Conservation (phyloP, 1,139 yeast species). For the Wickerhamomyces sp. region DNA sequence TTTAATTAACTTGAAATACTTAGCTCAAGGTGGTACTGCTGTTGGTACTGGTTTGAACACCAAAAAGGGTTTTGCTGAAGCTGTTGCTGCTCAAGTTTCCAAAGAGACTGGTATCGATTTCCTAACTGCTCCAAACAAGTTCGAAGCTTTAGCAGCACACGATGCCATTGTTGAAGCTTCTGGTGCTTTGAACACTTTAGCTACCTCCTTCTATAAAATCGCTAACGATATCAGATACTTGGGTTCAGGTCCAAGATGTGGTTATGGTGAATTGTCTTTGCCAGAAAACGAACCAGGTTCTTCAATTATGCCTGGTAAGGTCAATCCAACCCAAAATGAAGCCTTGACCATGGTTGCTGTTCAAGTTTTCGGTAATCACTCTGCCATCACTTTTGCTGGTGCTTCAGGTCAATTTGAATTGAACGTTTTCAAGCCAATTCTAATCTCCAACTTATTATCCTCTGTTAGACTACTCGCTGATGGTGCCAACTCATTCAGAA, state of each 20-base stretch:
- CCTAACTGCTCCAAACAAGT: conserved; percentile 95
- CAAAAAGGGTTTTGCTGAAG: conserved; percentile 78
- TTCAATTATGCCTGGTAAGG: conserved; percentile 99
- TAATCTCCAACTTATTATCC: conserved; percentile 84
- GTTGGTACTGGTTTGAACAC: conserved; percentile 99
- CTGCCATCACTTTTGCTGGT: conserved; percentile 94
- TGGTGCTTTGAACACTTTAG: conserved; percentile 94
- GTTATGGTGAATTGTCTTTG: conserved; percentile 90
- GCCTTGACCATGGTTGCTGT: conserved; percentile 98
- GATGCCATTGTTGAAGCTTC: conserved; percentile 97
- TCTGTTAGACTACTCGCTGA: conserved; percentile 88
- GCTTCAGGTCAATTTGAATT: conserved; percentile 98
- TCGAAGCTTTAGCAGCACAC: conserved; percentile 98
- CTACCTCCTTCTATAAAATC: conserved; percentile 88
- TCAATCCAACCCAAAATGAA: conserved; percentile 98
- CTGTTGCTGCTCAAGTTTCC: conserved; percentile 66
- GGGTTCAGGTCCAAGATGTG: conserved; percentile 99
- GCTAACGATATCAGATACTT: conserved; percentile 97
- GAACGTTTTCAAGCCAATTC: conserved; percentile 95
- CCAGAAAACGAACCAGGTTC: conserved; percentile 99
- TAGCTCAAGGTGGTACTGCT: conserved; percentile 99
- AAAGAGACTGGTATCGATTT: conserved; percentile 84
- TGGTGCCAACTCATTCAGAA: conserved; percentile 83
- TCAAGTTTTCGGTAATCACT: conserved; percentile 95
- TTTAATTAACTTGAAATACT: conserved; percentile 68